Evolutionary conservation across 169 alveolate genomes (phyloP), one percentile per base, ranked within the genome.

Genomic region (Eimeria nieschulzi): DNA sequence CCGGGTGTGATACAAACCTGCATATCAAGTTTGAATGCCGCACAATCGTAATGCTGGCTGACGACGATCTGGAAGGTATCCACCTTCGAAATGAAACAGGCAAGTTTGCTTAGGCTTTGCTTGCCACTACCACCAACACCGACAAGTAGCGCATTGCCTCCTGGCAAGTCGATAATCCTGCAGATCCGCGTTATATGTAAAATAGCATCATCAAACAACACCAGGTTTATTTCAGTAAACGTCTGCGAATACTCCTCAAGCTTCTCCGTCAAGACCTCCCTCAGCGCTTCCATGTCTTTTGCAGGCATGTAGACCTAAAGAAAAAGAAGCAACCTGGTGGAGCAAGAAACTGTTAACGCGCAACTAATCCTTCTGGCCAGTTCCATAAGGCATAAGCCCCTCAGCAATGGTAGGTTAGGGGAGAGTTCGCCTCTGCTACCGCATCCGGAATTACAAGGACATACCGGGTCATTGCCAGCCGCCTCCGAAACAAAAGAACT

Each of bases 71-170:
- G 92, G 90, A 92, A 95, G 23, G 97, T 95, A 80, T 97, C 99
- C 93, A 94, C 95, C 73, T 96, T 97, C 17, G 95, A 91, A 92
- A 98, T 97, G 94, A 97, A 98, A 71, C 98, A 93, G 21, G 99
- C 97, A 64, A 98, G 96, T 90, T 97, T 94, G 54, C 98, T 94
- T 61, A 98, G 96, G 13, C 99, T 96, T 94, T 97, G 98, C 94
- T 98, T 98, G 56, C 99, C 99, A 19, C 99, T 97, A 66, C 99
- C 99, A 8, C 99, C 99, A 51, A 98, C 99, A 23, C 99, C 99
- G 53, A 98, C 98, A n/a, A 98, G 94, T 63, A 98, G 97, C 12
- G 99, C 99, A 92, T 98, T 97, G 39, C 99, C 98, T 33, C 97
- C 97, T 56, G 99, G 99, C 78, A 95, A 94, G 87, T 97, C 98